Percentiles rank a stretch among this genome's conserved stretches.
Evolutionary conservation across 1,139 yeast genomes (phyloP).

Genomic region (Blastobotrys capitulatus): DNA sequence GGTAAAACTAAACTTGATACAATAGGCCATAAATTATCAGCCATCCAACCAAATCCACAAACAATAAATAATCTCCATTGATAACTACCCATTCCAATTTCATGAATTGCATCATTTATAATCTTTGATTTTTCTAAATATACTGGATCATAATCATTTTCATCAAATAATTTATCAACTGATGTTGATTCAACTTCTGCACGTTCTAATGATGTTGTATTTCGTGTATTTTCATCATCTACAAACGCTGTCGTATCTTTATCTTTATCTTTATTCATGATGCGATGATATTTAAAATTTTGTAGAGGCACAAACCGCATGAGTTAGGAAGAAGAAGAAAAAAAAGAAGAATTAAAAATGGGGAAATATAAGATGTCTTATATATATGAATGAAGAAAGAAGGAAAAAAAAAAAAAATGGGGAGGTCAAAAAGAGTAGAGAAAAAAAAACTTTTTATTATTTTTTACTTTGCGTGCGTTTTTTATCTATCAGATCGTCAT

Average conservation of each 20-base stretch:
- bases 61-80: slow-evolving; percentile 22
- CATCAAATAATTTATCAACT: slow-evolving; percentile 12
- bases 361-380: too few species aligned
- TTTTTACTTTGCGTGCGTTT: too few species aligned
- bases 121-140: slow-evolving; percentile 17
- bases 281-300: too few species aligned
- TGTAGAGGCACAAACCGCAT: too few species aligned
- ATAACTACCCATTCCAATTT: slow-evolving; percentile 24
- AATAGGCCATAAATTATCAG: slow-evolving; percentile 49
- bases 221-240: too few species aligned
- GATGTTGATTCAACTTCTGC: not conserved
- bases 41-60: slow-evolving; percentile 56
- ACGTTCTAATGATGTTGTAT: too few species aligned
- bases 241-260: too few species aligned
- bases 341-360: not conserved
- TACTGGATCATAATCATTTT: slow-evolving; percentile 15
- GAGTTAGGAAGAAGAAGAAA: not conserved
- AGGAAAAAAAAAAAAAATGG: too few species aligned
- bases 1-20: slow-evolving; percentile 40
- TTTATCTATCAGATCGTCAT: too few species aligned
- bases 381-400: not conserved
- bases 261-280: too few species aligned
- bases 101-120: slow-evolving; percentile 24
- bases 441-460: too few species aligned
- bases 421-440: too few species aligned